phyloP scores from a whole-genome alignment of 495 filamentous ascomycete genomes.

The Cercophora newfieldiana region DNA sequence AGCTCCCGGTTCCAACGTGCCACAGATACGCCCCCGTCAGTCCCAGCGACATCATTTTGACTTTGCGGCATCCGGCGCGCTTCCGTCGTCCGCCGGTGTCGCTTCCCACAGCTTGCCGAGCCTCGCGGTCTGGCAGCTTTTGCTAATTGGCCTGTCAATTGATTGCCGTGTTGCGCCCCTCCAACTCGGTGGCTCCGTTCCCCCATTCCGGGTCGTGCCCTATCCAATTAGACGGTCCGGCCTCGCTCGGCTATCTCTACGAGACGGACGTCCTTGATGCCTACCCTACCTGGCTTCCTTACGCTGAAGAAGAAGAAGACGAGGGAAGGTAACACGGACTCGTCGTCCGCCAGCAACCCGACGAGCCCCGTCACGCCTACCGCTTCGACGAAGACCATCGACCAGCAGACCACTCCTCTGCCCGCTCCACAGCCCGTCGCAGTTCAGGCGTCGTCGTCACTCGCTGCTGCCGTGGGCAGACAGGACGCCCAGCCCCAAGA shows the following conservation, averaged over 20 bases:
- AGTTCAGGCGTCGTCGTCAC: constrained; percentile 25
- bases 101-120: constrained; percentile 10
- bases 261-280: constrained; percentile 53
- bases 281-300: constrained; percentile 71
- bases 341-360: constrained; percentile 58
- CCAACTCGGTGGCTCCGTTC: constrained; percentile 21
- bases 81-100: background rate
- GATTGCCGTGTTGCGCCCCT: constrained; percentile 27
- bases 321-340: constrained; percentile 66
- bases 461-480: constrained; percentile 21
- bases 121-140: constrained; percentile 18
- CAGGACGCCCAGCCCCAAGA: constrained; percentile 32
- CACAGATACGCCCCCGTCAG: background rate
- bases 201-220: constrained; percentile 15
- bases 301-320: constrained; percentile 98
- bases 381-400: constrained; percentile 48
- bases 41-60: background rate
- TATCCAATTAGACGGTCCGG: constrained; percentile 27
- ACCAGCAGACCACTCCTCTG: constrained; percentile 31
- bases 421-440: constrained; percentile 28
- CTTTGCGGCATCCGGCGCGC: background rate
- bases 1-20: background rate
- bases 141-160: constrained; percentile 32
- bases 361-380: constrained; percentile 61
- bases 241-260: constrained; percentile 22